Conservation (phyloP, 805 yeast genomes). For the Yarrowia sp. region DNA sequence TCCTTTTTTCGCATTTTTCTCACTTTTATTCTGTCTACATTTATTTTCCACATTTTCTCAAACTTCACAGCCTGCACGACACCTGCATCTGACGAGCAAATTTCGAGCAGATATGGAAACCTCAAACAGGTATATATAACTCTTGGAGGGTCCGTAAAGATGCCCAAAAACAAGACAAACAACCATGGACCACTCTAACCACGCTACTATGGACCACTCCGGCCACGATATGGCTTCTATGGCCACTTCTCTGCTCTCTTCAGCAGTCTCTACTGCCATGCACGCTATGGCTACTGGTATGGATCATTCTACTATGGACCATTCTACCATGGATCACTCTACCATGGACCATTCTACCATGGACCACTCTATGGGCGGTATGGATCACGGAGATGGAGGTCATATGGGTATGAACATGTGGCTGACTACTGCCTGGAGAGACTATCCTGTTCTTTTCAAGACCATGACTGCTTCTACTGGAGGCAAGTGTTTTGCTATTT, state of each 20-base stretch:
- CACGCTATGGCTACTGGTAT: not conserved
- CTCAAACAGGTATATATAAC: too few species aligned
- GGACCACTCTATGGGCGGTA: conserved; percentile 10
- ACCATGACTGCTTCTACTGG: conserved; percentile 19
- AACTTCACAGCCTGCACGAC: too few species aligned
- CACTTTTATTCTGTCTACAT: too few species aligned
- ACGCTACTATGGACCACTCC: conserved; percentile 14
- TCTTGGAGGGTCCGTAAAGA: too few species aligned
- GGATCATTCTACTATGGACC: conserved; percentile 19
- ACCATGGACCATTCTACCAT: conserved; percentile 30
- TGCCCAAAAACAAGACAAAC: too few species aligned
- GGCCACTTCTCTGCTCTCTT: not conserved
- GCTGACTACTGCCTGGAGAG: conserved; percentile 14
- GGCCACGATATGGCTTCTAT: conserved; percentile 15
- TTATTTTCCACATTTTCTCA: too few species aligned
- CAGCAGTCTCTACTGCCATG: conserved; percentile 4
- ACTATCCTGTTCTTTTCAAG: conserved; percentile 20
- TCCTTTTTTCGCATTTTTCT: too few species aligned
- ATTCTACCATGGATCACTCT: conserved; percentile 28
- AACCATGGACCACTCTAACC: conserved; percentile 5
- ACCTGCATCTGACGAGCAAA: not conserved
- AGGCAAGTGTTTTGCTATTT: conserved; percentile 20
- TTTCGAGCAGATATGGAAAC: not conserved
- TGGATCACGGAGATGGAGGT: conserved; percentile 15
- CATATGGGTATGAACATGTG: conserved; percentile 24